These are phyloP conservation scores for Aspergillus japonicus DNA, from an alignment of 2,329 filamentous ascomycete genomes.

Conservation along the genomic window DNA sequence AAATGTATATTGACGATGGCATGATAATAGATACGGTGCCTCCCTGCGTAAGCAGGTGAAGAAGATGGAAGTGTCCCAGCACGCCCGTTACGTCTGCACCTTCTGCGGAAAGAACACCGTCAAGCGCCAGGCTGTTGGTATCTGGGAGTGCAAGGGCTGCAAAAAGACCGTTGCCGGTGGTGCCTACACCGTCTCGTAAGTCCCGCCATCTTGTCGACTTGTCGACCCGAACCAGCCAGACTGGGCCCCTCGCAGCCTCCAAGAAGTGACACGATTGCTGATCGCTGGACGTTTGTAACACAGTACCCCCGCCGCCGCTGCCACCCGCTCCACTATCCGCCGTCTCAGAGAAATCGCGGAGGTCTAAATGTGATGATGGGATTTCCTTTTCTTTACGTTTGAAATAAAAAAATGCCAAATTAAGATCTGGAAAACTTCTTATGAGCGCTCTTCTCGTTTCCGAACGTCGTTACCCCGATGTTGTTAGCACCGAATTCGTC, in stretches of 20 bases:
- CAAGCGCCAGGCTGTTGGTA: conserved; percentile 85
- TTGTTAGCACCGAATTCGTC: conserved; percentile 21
- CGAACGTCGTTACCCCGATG: conserved; percentile 23
- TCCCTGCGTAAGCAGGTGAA: conserved; percentile 99
- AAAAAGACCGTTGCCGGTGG: conserved; percentile 90
- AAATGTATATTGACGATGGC: conserved; percentile 21
- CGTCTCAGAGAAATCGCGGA: conserved; percentile 96
- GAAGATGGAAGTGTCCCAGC: conserved; percentile 99
- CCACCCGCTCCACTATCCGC: conserved; percentile 93
- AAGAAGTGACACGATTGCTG: conserved; percentile 15
- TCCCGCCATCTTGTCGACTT: conserved; percentile 35
- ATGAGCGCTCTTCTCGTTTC: conserved; percentile 20
- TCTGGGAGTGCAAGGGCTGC: conserved; percentile 97
- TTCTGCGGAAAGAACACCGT: conserved; percentile 98
- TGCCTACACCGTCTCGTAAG: conserved; percentile 96
- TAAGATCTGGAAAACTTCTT: conserved; percentile 30
- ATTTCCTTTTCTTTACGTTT: conserved; percentile 38
- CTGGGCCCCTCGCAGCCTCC: background rate
- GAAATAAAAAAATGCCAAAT: conserved; percentile 39
- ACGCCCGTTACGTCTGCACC: conserved; percentile 95
- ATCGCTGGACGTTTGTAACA: conserved; percentile 14
- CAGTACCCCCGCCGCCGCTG: conserved; percentile 88
- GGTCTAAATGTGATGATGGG: conserved; percentile 55
- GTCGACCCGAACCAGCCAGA: background rate
- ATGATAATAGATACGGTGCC: conserved; percentile 78